A percentile compares a stretch with the other conserved stretches of the same genome.
Evolutionary conservation across 2,329 filamentous ascomycete genomes (phyloP).

Genomic region (Nothomitra cinnamomea): DNA sequence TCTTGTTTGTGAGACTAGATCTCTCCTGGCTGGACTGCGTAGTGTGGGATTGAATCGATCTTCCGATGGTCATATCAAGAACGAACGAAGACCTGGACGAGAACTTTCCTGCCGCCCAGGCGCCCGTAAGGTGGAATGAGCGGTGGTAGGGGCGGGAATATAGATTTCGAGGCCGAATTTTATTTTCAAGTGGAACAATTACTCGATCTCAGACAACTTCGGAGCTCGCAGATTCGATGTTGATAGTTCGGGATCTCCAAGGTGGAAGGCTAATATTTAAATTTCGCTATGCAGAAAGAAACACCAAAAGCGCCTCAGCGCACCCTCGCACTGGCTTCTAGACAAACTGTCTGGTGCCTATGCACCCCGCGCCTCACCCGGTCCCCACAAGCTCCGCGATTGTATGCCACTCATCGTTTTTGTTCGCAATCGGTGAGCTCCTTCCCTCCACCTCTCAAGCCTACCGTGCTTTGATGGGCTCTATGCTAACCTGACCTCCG

Average conservation of each 20-base stretch:
- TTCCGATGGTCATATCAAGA: slow-evolving; percentile 13
- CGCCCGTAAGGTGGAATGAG: no score
- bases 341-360: slow-evolving; percentile 96
- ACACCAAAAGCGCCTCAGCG: slow-evolving; percentile 99
- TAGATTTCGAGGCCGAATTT: no score
- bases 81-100: not conserved
- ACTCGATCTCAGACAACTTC: not conserved
- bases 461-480: not conserved
- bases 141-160: no score
- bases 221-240: not conserved
- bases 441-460: not conserved
- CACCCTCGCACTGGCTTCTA: slow-evolving; percentile 98
- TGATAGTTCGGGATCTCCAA: not conserved
- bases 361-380: slow-evolving; percentile 51
- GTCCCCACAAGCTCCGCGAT: slow-evolving; percentile 99
- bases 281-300: slow-evolving; percentile 54
- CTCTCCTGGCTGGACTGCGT: slow-evolving; percentile 1
- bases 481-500: slow-evolving; percentile 4
- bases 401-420: slow-evolving; percentile 98
- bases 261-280: not conserved
- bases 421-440: slow-evolving; percentile 52
- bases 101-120: no score
- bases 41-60: not conserved
- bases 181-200: not conserved
- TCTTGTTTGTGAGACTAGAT: not conserved